Base-by-base conservation (phyloP, 1,139 yeast species). In the Candida mesenterica region DNA sequence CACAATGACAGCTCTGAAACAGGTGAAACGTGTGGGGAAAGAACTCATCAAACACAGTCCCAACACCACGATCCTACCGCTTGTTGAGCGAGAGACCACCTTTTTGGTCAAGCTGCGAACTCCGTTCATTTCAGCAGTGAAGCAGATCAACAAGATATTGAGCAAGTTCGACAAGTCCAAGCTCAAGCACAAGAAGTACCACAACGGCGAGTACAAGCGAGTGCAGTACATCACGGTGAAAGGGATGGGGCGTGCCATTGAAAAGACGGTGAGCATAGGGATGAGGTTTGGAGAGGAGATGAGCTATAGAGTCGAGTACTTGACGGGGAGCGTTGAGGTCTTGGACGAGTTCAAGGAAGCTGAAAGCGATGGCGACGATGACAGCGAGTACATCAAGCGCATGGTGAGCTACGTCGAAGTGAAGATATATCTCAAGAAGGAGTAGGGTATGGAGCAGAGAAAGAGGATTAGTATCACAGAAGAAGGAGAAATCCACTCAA, bases 181-280 rank as follows among this genome's bases (percentile, higher is more conserved):
- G 7, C 48, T 58, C 22, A 57, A 60, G 6, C 53, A 55, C 22
- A 53, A 55, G 16, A 68, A 65, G 42, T 67, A 61, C 38, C 68
- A 69, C 36, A 55, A 59, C 27, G 68, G 68, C 2, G 63, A 63
- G 23, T 67, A 58, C 44, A 65, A 61, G 37, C 59, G 65, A 23
- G 61, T 65, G 2, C 55, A 65, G 28, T 74, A 63, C 48, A 61
- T 82, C 12, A 64, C 72, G 0, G 70, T 83, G 2, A 62, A 76
- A 42, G 92, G 88, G 0, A 81, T 82, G 87, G 90, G 90, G 2
- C 72, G 69, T 35, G 72, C 85, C 5, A 74, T 79, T 4, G 75
- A 68, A 31, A 79, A 73, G 49, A 72, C 81, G 0, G 41, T 80
- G 8, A 59, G 75, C 9, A 44, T 82, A 1, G 87, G 75, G 0